Evolutionary conservation across 1,284 basidiomycete species (phyloP), one percentile per base, ranked within the genome.

Genomic region (Retiboletus flavoniger): DNA sequence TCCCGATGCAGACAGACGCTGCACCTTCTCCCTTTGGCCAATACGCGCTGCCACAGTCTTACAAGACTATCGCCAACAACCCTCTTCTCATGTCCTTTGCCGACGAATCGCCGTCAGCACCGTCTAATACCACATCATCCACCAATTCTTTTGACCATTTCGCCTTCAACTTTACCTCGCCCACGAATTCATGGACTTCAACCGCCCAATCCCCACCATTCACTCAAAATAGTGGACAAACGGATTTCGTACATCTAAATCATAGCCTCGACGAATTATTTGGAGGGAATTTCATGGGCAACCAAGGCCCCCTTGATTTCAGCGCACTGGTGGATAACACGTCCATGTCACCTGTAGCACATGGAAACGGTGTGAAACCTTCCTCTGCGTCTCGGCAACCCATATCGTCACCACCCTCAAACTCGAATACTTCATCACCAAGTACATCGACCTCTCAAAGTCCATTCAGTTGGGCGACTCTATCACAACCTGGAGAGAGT

Each of bases 51-150:
- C 67, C 67, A 13, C 63, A 70, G 34, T 71, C 74, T 4, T 89
- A 83, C 67, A 89, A 84, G 55, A 89, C 86, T 4, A 85, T 92
- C 54, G 87, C 87, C 46, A 85, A 78, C 69, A 90, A 90, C 59
- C 87, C 89, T 1, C 78, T 83, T 69, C 90, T 85, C 75, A 89
- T 87, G 77, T 89, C 89, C n/a, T 87, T 87, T 64, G 80, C 83
- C 10, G 85, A 89, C 46, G 81, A 83, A 58, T 63, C 63, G 60
- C 74, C 69, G 29, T 52, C 53, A 8, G 36, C 29, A 11, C 21
- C 55, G 57, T 63, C 51, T 50, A 69, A 62, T 51, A 66, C 66
- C 43, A 64, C 57, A 2, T 54, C 61, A 6, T 36, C 63, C 13
- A 2, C 51, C 19, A 60, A 51, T 51, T 47, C 63, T 29, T 64